These are phyloP conservation scores for Stachybotrys echinatus DNA, from an alignment of 2,329 filamentous ascomycete genomes.

Conservation along the genomic window DNA sequence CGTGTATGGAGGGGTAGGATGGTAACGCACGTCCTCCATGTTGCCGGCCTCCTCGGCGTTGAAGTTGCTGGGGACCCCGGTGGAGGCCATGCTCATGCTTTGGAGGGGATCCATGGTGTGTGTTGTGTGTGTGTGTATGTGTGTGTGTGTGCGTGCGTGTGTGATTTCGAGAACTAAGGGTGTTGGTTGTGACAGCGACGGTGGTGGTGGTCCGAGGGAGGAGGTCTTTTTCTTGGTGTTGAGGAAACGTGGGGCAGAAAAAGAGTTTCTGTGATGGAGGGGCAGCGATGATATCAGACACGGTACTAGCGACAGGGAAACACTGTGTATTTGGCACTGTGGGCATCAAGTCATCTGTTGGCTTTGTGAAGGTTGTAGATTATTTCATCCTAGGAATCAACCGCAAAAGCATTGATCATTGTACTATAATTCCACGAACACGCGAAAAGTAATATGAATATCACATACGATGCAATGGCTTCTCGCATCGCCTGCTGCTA, in stretches of 20 bases:
- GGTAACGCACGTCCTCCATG: constrained; percentile 47
- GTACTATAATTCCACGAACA: too few species aligned
- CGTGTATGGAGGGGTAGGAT: constrained; percentile 4
- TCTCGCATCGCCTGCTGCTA: too few species aligned
- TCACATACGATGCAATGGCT: too few species aligned
- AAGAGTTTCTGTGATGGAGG: constrained; percentile 13
- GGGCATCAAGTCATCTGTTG: background rate
- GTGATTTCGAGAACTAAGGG: background rate
- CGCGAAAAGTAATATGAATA: too few species aligned
- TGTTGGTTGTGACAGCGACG: background rate
- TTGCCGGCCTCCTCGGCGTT: constrained; percentile 52
- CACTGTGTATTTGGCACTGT: constrained; percentile 9
- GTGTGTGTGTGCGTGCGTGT: too few species aligned
- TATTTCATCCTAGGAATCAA: too few species aligned
- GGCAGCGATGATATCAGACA: constrained; percentile 23
- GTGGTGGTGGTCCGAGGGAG: constrained; percentile 3
- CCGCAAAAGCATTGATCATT: too few species aligned
- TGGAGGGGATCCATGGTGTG: constrained; percentile 33
- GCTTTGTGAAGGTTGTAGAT: too few species aligned
- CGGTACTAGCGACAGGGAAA: constrained; percentile 13
- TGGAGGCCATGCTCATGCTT: constrained; percentile 22
- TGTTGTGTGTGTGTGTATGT: too few species aligned
- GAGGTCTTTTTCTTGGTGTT: constrained; percentile 6
- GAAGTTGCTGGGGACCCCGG: constrained; percentile 48
- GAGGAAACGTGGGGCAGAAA: constrained; percentile 18